Base-by-base conservation (phyloP, 2,329 filamentous ascomycete genomes). In the Neonectria magnoliae region DNA sequence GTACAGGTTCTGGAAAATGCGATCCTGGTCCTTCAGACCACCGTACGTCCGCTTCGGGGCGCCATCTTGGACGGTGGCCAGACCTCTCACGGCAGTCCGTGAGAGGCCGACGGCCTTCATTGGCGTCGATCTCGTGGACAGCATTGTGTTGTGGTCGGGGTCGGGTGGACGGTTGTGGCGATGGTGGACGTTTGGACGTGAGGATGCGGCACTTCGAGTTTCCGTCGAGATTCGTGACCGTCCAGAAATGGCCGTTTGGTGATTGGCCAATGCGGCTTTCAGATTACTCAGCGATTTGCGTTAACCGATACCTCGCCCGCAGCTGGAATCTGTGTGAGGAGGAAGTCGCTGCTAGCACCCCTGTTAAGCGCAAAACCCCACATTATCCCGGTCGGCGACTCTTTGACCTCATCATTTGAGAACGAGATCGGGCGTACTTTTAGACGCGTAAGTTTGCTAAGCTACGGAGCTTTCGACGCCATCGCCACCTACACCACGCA, bases 1-100 rank as follows among this genome's bases (percentile, higher is more conserved):
- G 84, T 99, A 99, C 64, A 99, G 87, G 84, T 99, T 99, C 85
- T 97, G 94, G 84, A 99, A 99, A 82, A 99, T 99, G 76, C 96
- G 91, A 84, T 99, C 96, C 84, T 98, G 94, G 80, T 99, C 96
- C 83, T 90, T 92, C 74, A 99, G 87, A 63, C 93, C 94, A 76
- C 96, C 94, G 81, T 97, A 92, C 71, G 88, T 87, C 73, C 88
- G 89, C 80, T 91, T 90, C 56, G 90, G 86, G 68, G 87, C 82
- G 75, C 85, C 86, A 81, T 94, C 92, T 79, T 93, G 90, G 73
- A 94, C 91, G 66, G 92, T 93, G 76, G 93, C 93, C 82, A 98
- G 91, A 73, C 87, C 87, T 79, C 95, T 90, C 72, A 82, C 81
- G 76, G 80, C 77, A 69, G 80, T 79, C 74, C 79, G 78, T 75